Conservation (phyloP, 2,329 filamentous ascomycete genomes). For the Neonectria sp. region DNA sequence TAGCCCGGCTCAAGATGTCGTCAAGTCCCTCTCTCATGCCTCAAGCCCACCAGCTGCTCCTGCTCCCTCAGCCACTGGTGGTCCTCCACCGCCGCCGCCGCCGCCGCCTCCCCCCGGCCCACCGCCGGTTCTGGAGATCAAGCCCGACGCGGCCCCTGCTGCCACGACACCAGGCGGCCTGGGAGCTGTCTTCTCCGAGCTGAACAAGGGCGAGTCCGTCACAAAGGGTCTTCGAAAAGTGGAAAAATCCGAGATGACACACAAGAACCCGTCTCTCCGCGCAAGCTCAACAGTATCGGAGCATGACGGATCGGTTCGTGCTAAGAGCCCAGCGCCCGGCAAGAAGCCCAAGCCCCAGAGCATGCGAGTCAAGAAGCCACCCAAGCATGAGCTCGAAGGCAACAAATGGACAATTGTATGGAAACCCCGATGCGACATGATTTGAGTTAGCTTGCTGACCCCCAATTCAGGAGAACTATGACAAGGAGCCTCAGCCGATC, state of each 20-base stretch:
- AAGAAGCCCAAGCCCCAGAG: conserved; percentile 90
- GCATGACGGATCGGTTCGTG: conserved; percentile 68
- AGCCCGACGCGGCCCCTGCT: conserved; percentile 55
- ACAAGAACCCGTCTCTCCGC: conserved; percentile 94
- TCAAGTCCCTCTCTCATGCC: conserved; percentile 66
- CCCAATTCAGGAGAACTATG: conserved; percentile 83
- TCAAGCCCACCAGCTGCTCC: conserved; percentile 60
- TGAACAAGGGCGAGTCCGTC: conserved; percentile 91
- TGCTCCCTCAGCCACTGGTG: conserved; percentile 68
- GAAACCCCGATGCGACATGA: conserved; percentile 28
- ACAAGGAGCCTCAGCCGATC: conserved; percentile 80
- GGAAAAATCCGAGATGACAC: conserved; percentile 96
- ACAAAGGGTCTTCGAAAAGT: conserved; percentile 94
- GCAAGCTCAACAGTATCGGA: conserved; percentile 79
- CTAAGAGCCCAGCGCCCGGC: conserved; percentile 89
- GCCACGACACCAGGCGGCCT: conserved; percentile 72
- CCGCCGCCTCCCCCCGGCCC: conserved; percentile 77
- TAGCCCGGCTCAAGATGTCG: conserved; percentile 78
- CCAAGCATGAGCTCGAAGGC: conserved; percentile 83
- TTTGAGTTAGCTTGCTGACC: conserved; percentile 21
- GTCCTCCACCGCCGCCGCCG: conserved; percentile 72
- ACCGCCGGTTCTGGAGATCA: conserved; percentile 75
- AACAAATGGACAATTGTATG: conserved; percentile 94
- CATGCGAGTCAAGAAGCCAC: conserved; percentile 87
- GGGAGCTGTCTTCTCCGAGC: conserved; percentile 89